Evolutionary conservation across 2,329 filamentous ascomycete genomes (phyloP), one percentile per base, ranked within the genome.

Genomic region (Aspergillus novoparasiticus): DNA sequence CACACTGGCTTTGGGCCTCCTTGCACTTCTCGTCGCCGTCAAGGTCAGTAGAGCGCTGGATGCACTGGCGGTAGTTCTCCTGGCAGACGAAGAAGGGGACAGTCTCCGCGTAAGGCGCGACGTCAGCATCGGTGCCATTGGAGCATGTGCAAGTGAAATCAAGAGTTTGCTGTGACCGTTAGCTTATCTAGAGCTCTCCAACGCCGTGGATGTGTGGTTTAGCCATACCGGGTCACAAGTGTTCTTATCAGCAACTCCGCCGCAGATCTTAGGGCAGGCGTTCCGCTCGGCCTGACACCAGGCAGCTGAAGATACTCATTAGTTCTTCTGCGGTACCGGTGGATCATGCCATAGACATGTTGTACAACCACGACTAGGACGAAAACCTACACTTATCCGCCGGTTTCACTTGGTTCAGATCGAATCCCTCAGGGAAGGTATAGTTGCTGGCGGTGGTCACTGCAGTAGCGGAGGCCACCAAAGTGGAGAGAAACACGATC

Each of bases 201-300:
- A 21, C 30, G 51, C 48, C 57, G 63, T 36, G 26, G 6, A 26
- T 19, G 8, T 21, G 32, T 23, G 23, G 12, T 39, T 53, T 41
- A 3, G 14, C 78, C 85, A 74, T 83, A 90, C 88, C 41, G 78
- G 51, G 66, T 86, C 81, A 74, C 88, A 90, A 56, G 72, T 76
- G 79, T 89, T 89, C 66, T 72, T 70, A 65, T 73, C 76, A 68
- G 81, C 77, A 66, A 75, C 72, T 66, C 82, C 82, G 65, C 81
- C 81, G 78, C 88, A 90, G 66, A 90, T 81, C 62, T 82, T 73
- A 19, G 85, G 85, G 79, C 88, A 90, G 51, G 82, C 83, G 76
- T 87, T 87, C 64, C 78, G 77, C 78, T 90, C 80, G 66, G 82
- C 85, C 59, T 76, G 75, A 74, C 88, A 90, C 87, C 87, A 90